Conservation (phyloP, 306 rosid species). For the Phaseolus lunatus region DNA sequence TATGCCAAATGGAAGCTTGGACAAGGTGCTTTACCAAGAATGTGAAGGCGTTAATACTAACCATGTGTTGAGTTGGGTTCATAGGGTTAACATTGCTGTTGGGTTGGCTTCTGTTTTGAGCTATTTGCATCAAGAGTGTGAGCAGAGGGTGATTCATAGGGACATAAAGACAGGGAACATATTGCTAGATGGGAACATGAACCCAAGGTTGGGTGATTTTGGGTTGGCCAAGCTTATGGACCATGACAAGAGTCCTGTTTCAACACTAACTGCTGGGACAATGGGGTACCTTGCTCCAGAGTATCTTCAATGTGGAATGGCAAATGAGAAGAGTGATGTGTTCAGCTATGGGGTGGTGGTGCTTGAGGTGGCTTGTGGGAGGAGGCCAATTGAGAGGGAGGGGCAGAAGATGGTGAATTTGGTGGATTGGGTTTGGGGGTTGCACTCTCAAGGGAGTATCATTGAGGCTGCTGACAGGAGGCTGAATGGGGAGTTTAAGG, state of each 20-base stretch:
- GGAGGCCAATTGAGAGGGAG: slow-evolving; percentile 52
- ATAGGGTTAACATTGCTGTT: slow-evolving; percentile 43
- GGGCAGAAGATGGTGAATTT: slow-evolving; percentile 49
- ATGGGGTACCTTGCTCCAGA: slow-evolving; percentile 93
- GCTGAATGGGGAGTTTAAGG: slow-evolving; percentile 45
- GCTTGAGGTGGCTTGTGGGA: slow-evolving; percentile 54
- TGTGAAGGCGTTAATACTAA: neutral
- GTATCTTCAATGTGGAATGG: slow-evolving; percentile 82
- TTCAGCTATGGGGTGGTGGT: slow-evolving; percentile 82
- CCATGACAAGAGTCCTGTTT: slow-evolving; percentile 85
- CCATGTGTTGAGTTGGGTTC: slow-evolving; percentile 44
- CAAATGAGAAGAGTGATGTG: slow-evolving; percentile 76
- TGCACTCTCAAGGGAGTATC: slow-evolving; percentile 47
- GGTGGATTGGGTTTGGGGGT: slow-evolving; percentile 53
- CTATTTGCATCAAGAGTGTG: slow-evolving; percentile 81
- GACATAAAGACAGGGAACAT: slow-evolving; percentile 76
- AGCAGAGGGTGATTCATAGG: slow-evolving; percentile 79
- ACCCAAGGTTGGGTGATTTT: slow-evolving; percentile 71
- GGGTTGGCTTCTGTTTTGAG: slow-evolving; percentile 52
- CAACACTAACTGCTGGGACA: slow-evolving; percentile 78
- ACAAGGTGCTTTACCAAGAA: slow-evolving; percentile 45
- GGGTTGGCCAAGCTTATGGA: slow-evolving; percentile 88
- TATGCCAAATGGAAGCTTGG: slow-evolving; percentile 53
- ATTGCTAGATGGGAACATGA: slow-evolving; percentile 62
- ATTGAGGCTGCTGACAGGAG: slow-evolving; percentile 46